Percentiles rank a stretch among this genome's conserved stretches.
These are phyloP conservation scores for Phtheirospermum japonicum DNA, from an alignment of 257 asterid genomes.

Conservation along the genomic window DNA sequence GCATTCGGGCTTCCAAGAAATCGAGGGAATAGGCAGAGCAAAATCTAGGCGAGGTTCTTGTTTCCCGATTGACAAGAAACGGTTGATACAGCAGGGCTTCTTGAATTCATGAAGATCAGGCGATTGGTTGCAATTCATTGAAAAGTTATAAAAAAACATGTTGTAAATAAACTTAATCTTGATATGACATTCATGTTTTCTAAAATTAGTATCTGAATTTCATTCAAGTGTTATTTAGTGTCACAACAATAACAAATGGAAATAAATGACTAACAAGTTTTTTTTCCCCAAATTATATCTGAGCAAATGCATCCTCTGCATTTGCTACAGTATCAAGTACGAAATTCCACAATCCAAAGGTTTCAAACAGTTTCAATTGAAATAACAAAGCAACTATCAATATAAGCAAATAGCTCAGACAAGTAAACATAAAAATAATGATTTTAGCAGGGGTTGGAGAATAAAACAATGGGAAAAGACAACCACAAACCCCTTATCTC, in stretches of 20 bases:
- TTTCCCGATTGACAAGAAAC: constrained; percentile 77
- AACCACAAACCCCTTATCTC: neutral
- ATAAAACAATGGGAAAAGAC: too few relatives aligned
- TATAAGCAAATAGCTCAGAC: neutral
- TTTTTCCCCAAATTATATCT: too few relatives aligned
- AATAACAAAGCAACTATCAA: neutral
- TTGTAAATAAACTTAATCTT: constrained; percentile 1
- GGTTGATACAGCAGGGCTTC: constrained; percentile 43
- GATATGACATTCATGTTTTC: neutral
- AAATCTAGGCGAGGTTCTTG: constrained; percentile 44
- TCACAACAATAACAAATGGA: neutral
- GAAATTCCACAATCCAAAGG: too few relatives aligned
- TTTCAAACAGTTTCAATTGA: neutral
- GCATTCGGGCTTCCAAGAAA: constrained; percentile 45
- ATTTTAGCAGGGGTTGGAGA: too few relatives aligned
- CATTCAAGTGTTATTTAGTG: neutral
- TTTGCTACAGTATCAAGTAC: too few relatives aligned
- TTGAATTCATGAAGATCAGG: constrained; percentile 69
- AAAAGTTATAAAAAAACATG: neutral
- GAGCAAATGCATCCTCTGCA: too few relatives aligned
- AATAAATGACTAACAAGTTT: too few relatives aligned
- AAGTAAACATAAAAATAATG: too few relatives aligned
- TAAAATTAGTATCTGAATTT: neutral
- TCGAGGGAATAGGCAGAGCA: constrained; percentile 47
- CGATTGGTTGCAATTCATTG: constrained; percentile 34